phyloP scores from a whole-genome alignment of 441 rosid species.

The Populus hybrid region DNA sequence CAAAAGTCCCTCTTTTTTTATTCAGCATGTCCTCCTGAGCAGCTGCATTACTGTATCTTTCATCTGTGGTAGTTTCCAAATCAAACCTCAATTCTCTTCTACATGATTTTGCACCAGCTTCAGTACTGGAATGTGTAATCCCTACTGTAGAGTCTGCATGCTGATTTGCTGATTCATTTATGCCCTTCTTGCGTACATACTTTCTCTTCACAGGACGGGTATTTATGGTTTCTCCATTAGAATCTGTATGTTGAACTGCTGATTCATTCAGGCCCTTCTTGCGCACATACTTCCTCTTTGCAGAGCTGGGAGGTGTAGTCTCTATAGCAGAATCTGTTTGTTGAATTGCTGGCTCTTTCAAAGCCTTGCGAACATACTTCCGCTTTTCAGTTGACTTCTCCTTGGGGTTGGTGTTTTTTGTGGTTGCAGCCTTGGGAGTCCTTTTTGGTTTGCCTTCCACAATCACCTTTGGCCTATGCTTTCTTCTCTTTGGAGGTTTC shows the following conservation, averaged over 20 bases:
- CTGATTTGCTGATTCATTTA: conserved; percentile 42
- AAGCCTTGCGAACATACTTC: conserved; percentile 51
- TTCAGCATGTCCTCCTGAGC: conserved; percentile 28
- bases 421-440: conserved; percentile 35
- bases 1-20: conserved; percentile 11
- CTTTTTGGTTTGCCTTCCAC: conserved; percentile 63
- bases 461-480: conserved; percentile 86
- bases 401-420: conserved; percentile 2
- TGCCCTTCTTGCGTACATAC: conserved; percentile 41
- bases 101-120: conserved; percentile 42
- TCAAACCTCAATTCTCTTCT: conserved; percentile 58
- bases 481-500: conserved; percentile 64
- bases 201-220: conserved; percentile 50
- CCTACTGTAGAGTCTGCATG: conserved; percentile 26
- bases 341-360: conserved; percentile 41
- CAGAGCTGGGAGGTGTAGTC: conserved; percentile 27
- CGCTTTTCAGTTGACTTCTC: conserved; percentile 47
- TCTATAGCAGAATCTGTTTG: conserved; percentile 26
- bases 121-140: conserved; percentile 20
- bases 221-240: conserved; percentile 19
- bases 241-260: conserved; percentile 33
- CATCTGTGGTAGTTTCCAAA: conserved; percentile 37
- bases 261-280: conserved; percentile 43
- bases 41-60: conserved; percentile 11
- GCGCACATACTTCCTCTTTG: conserved; percentile 63